phyloP scores from a whole-genome alignment of 352 stramenopile genomes.

The Phytophthora sojae region DNA sequence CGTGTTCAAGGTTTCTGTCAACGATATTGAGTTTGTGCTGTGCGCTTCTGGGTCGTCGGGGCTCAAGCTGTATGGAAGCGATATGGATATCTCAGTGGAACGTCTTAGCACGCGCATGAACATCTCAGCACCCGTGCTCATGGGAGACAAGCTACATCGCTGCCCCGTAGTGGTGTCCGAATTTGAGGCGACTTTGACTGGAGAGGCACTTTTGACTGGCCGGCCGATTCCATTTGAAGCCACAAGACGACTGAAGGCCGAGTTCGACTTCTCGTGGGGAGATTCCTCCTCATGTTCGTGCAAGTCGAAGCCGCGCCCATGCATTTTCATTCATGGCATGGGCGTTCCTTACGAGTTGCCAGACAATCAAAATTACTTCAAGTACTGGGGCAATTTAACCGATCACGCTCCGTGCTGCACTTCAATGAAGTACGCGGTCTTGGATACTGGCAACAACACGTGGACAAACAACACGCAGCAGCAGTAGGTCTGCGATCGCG shows the following conservation, averaged over 20 bases:
- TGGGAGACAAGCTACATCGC: not conserved
- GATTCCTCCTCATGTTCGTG: not conserved
- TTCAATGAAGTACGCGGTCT: constrained; percentile 21
- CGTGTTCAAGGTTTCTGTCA: constrained; percentile 8
- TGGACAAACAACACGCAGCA: constrained; percentile 24
- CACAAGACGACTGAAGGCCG: not conserved
- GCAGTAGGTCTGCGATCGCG: constrained; percentile 26
- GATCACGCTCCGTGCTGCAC: constrained; percentile 29
- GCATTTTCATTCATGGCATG: constrained; percentile 4
- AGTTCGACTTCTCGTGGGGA: not conserved
- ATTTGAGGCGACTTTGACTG: not conserved
- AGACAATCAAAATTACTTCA: not conserved
- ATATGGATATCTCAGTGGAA: constrained; percentile 21
- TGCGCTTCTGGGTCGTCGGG: constrained; percentile 1
- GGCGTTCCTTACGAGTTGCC: not conserved
- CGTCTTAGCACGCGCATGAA: not conserved
- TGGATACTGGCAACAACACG: constrained; percentile 16
- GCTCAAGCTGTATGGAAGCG: constrained; percentile 16
- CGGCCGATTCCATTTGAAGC: not conserved
- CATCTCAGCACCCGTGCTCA: constrained; percentile 5
- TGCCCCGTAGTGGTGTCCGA: not conserved
- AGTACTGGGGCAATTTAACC: constrained; percentile 32
- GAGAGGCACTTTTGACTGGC: not conserved
- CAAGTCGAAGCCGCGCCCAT: constrained; percentile 1
- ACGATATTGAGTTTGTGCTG: constrained; percentile 14